phyloP scores from a whole-genome alignment of 1,139 yeast genomes.

The Geotrichum citri-aurantii region DNA sequence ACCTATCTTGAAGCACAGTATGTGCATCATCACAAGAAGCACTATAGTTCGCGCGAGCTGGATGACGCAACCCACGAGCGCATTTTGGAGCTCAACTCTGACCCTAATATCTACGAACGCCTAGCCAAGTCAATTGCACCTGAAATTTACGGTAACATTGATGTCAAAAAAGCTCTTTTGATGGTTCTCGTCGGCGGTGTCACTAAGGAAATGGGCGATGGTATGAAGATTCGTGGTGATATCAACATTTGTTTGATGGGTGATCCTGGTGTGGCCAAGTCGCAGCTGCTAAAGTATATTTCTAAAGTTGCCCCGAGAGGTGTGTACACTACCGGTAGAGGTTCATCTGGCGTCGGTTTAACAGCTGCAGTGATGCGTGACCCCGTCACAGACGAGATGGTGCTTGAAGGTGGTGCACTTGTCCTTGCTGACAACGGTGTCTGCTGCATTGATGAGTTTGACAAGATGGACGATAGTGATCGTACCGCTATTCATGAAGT shows the following conservation, averaged over 20 bases:
- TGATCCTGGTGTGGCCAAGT: constrained; percentile 99
- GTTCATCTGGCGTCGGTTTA: constrained; percentile 97
- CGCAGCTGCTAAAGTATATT: constrained; percentile 88
- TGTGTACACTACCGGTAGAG: constrained; percentile 97
- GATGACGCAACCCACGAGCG: constrained; percentile 52
- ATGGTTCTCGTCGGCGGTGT: constrained; percentile 91
- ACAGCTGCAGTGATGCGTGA: constrained; percentile 99
- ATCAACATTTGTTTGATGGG: constrained; percentile 97
- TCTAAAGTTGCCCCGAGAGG: constrained; percentile 94
- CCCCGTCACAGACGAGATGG: constrained; percentile 98
- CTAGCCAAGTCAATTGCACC: constrained; percentile 93
- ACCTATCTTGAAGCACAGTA: constrained; percentile 87
- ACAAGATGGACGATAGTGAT: constrained; percentile 96
- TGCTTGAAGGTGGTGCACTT: constrained; percentile 96
- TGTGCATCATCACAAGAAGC: constrained; percentile 81
- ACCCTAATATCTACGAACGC: constrained; percentile 71
- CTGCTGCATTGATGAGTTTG: constrained; percentile 98
- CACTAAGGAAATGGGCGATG: constrained; percentile 90
- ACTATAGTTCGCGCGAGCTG: constrained; percentile 63
- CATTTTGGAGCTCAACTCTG: constrained; percentile 48
- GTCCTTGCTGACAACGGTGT: constrained; percentile 97
- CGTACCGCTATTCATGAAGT: constrained; percentile 98
- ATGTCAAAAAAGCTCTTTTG: constrained; percentile 85
- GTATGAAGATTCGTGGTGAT: constrained; percentile 96
- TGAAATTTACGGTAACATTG: constrained; percentile 90